These are phyloP conservation scores for Acidomyces sp. DNA, from an alignment of 495 filamentous ascomycete species.

Conservation along the genomic window DNA sequence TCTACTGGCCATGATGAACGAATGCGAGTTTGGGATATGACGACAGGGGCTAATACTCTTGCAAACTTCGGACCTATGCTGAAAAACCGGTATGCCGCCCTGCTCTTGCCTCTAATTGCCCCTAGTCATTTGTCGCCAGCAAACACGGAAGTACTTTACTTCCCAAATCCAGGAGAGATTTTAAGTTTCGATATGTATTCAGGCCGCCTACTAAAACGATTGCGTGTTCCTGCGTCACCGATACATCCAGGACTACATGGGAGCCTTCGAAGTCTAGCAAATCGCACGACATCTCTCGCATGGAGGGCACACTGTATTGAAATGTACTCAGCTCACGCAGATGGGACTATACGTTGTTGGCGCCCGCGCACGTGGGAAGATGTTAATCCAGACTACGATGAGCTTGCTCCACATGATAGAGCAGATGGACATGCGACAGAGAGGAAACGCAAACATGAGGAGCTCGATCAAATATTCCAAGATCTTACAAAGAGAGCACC, in stretches of 20 bases:
- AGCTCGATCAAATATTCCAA: constrained; percentile 33
- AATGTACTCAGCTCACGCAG: constrained; percentile 43
- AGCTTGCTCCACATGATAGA: constrained; percentile 31
- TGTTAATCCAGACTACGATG: constrained; percentile 23
- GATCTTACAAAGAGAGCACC: constrained; percentile 16
- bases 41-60: constrained; percentile 66
- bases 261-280: constrained; percentile 31
- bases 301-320: constrained; percentile 52
- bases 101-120: constrained; percentile 40
- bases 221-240: constrained; percentile 39
- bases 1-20: constrained; percentile 69
- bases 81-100: constrained; percentile 55
- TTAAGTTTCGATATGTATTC: constrained; percentile 62
- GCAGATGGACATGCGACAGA: constrained; percentile 14
- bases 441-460: constrained; percentile 30
- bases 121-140: constrained; percentile 7
- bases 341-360: constrained; percentile 48
- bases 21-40: constrained; percentile 72
- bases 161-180: constrained; percentile 66
- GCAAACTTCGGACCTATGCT: constrained; percentile 68
- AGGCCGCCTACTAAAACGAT: constrained; percentile 55
- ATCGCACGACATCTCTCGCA: constrained; percentile 52
- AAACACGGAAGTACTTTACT: constrained; percentile 55
- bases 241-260: not conserved
- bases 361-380: constrained; percentile 39